Evolutionary conservation across 2,329 filamentous ascomycete species (phyloP).

Genomic region (Zymoseptoria crescenta): DNA sequence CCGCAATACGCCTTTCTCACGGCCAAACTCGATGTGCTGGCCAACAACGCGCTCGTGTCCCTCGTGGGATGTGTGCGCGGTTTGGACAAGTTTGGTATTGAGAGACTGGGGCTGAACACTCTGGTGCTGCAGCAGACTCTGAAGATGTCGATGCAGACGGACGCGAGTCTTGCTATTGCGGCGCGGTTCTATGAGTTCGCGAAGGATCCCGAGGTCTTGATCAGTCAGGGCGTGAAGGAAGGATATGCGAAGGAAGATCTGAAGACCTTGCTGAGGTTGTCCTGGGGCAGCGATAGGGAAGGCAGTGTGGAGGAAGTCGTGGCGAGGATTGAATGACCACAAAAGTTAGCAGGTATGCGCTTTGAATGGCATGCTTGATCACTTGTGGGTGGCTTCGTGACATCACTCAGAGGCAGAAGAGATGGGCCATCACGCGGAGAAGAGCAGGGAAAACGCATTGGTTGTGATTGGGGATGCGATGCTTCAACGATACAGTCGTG

Average conservation of each 20-base stretch:
- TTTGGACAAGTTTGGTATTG: constrained; percentile 77
- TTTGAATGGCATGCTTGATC: background rate
- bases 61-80: constrained; percentile 64
- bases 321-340: constrained; percentile 11
- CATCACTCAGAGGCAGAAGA: too few species aligned
- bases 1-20: constrained; percentile 66
- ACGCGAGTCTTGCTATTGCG: constrained; percentile 55
- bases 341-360: background rate
- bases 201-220: constrained; percentile 45
- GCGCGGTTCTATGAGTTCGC: constrained; percentile 63
- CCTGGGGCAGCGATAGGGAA: constrained; percentile 16
- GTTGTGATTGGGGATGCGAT: too few species aligned
- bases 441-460: too few species aligned
- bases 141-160: constrained; percentile 71
- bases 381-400: background rate
- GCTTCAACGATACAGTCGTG: too few species aligned
- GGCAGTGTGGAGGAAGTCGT: constrained; percentile 19
- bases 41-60: constrained; percentile 67
- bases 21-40: constrained; percentile 65
- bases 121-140: constrained; percentile 93
- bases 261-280: constrained; percentile 35
- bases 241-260: constrained; percentile 34
- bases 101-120: constrained; percentile 88
- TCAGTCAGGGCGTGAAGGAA: constrained; percentile 19
- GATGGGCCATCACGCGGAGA: too few species aligned